Evolutionary conservation across 1,139 yeast genomes (phyloP), one percentile per base, ranked within the genome.

Genomic region (Yamadazyma sp.): DNA sequence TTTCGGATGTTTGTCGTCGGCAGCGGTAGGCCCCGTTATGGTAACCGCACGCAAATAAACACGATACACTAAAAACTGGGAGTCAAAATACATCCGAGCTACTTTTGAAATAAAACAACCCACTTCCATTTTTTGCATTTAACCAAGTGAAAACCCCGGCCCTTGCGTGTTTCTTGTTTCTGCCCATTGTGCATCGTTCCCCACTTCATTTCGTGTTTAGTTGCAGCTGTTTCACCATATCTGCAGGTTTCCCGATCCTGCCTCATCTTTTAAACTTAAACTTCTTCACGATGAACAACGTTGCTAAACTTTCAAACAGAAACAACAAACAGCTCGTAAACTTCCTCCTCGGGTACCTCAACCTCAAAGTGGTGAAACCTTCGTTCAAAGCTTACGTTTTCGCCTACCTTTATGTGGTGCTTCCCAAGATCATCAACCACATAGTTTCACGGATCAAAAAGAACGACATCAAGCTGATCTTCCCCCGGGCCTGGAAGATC

Each of bases 361-460:
- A 36, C 11, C 35, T 40, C 12, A 39, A 50, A 24, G 53, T 61
- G 10, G 53, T 53, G 2, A 48, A 48, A 32, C 68, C 69, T 0
- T 56, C 69, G 1, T 36, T 55, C 2, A 59, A 55, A 40, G 71
- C 71, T 2, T 65, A 62, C 43, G 26, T 62, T 3, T 59, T 56
- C 38, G 70, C 69, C n/a, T 64, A 63, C 44, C 48, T 65, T 15
- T 66, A 65, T 43, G 60, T 65, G 29, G 58, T 58, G 15, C 47
- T 64, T 9, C 72, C 72, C 8, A 59, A 55, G 43, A 43, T 58
- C 5, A 47, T 63, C 29, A 54, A 54, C 33, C 53, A 50, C 36
- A 37, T 58, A 2, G 44, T 50, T 2, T 32, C 41, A 4, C 50
- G 58, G 0, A 38, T 62, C 12, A 52, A 51, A 33, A 56, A 53